These are phyloP conservation scores for Anastatica hierochuntica DNA, from an alignment of 345 rosid genomes.

Conservation along the genomic window DNA sequence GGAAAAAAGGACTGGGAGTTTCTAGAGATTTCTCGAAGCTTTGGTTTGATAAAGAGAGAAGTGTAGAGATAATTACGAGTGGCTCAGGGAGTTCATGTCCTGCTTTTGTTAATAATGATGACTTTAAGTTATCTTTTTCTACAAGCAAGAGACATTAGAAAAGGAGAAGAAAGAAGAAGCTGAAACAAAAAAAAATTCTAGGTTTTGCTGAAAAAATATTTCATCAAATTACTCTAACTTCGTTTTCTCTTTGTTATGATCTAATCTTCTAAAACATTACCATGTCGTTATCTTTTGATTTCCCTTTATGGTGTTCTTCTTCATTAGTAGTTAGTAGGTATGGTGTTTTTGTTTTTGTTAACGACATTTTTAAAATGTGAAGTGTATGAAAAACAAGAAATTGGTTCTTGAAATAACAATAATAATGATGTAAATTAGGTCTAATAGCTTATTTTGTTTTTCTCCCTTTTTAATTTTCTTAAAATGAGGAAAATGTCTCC, in stretches of 20 bases:
- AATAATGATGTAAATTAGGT: not conserved
- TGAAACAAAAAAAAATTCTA: not conserved
- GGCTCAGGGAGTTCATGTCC: constrained; percentile 76
- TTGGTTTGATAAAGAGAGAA: constrained; percentile 55
- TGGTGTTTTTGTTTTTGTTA: no score
- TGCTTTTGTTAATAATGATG: constrained; percentile 57
- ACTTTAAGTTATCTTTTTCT: constrained; percentile 66
- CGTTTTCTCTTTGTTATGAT: not conserved
- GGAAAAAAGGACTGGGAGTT: constrained; percentile 41
- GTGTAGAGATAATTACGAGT: constrained; percentile 46
- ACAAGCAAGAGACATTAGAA: constrained; percentile 37
- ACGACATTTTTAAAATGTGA: constrained; percentile 19
- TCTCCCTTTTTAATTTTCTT: no score
- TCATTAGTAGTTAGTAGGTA: no score
- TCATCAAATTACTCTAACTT: constrained; percentile 1
- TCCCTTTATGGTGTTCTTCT: not conserved
- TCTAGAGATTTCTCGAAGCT: constrained; percentile 52
- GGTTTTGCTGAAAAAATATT: constrained; percentile 6
- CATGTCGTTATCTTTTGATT: constrained; percentile 13
- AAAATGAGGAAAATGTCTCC: no score
- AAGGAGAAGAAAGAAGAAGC: not conserved
- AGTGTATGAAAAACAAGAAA: not conserved
- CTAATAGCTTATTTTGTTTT: not conserved
- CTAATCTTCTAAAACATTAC: constrained; percentile 6
- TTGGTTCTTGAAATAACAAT: constrained; percentile 11